Evolutionary conservation across 2,329 filamentous ascomycete species (phyloP).

Genomic region (Ceratocystis variospora): DNA sequence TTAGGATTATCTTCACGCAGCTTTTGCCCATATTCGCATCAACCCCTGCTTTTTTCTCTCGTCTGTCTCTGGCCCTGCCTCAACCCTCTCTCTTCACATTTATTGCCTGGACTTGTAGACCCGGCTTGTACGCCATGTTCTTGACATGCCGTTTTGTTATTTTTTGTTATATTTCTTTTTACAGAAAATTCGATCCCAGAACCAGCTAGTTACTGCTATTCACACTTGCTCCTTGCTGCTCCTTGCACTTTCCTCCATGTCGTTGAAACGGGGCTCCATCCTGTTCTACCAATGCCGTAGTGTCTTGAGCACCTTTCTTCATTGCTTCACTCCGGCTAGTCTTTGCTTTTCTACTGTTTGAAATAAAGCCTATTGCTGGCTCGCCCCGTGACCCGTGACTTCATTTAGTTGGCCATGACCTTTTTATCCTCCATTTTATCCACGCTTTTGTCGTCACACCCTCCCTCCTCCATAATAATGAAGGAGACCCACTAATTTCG

Average conservation of each 20-base stretch:
- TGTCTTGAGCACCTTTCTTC: too few species aligned
- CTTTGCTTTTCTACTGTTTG: background rate
- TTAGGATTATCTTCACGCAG: background rate
- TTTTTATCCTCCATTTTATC: background rate
- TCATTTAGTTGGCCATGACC: background rate
- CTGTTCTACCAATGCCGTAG: too few species aligned
- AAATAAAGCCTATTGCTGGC: background rate
- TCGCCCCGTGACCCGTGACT: background rate
- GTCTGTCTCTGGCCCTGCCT: background rate
- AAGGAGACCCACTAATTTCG: background rate
- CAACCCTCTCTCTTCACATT: too few species aligned
- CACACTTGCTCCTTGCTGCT: too few species aligned
- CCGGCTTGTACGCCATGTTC: too few species aligned
- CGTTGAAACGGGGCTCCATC: too few species aligned
- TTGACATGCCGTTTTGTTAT: too few species aligned
- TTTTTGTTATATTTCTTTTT: too few species aligned
- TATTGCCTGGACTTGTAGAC: too few species aligned
- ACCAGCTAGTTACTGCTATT: too few species aligned
- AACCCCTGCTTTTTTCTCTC: background rate
- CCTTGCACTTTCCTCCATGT: too few species aligned
- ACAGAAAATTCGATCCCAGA: too few species aligned
- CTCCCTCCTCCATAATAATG: background rate
- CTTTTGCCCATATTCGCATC: background rate
- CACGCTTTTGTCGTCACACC: background rate
- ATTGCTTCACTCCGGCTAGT: background rate